Evolutionary conservation across 2,329 filamentous ascomycete genomes (phyloP).

Genomic region (Zopfia rhizophila): DNA sequence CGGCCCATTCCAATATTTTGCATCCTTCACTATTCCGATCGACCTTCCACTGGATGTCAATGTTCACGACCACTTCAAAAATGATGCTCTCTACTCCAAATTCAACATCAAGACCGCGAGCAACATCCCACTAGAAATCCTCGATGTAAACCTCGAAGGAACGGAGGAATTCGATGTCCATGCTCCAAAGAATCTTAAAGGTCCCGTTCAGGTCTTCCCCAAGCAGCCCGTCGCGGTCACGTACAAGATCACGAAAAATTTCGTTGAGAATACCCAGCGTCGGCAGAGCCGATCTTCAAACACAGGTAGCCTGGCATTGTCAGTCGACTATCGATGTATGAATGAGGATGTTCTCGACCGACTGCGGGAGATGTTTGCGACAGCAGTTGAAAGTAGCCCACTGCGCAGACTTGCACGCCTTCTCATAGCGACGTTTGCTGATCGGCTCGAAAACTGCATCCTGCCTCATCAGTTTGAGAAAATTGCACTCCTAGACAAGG

Average conservation of each 20-base stretch:
- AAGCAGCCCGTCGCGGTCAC: slow-evolving; percentile 83
- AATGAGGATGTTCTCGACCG: slow-evolving; percentile 74
- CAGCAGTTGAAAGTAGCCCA: slow-evolving; percentile 58
- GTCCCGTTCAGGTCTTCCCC: slow-evolving; percentile 73
- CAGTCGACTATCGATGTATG: slow-evolving; percentile 79
- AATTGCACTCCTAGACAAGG: slow-evolving; percentile 63
- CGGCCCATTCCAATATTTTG: slow-evolving; percentile 72
- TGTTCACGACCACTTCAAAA: slow-evolving; percentile 95
- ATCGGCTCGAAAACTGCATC: slow-evolving; percentile 58
- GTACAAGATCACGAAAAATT: slow-evolving; percentile 77
- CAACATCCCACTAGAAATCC: slow-evolving; percentile 76
- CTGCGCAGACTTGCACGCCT: slow-evolving; percentile 61
- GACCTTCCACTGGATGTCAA: slow-evolving; percentile 90
- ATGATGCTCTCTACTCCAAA: slow-evolving; percentile 80
- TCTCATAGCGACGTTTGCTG: slow-evolving; percentile 62
- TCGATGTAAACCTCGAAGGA: slow-evolving; percentile 74
- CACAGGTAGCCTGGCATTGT: slow-evolving; percentile 67
- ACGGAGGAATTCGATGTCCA: slow-evolving; percentile 75
- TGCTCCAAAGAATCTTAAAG: slow-evolving; percentile 59
- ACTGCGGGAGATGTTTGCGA: slow-evolving; percentile 58
- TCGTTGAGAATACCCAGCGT: slow-evolving; percentile 34
- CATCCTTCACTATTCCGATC: slow-evolving; percentile 72
- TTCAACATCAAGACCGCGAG: slow-evolving; percentile 90
- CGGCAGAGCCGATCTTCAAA: slow-evolving; percentile 50
- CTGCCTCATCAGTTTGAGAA: slow-evolving; percentile 63